These are phyloP conservation scores for Backusella circina DNA, from an alignment of 192 early-diverging fungal species.

Conservation along the genomic window DNA sequence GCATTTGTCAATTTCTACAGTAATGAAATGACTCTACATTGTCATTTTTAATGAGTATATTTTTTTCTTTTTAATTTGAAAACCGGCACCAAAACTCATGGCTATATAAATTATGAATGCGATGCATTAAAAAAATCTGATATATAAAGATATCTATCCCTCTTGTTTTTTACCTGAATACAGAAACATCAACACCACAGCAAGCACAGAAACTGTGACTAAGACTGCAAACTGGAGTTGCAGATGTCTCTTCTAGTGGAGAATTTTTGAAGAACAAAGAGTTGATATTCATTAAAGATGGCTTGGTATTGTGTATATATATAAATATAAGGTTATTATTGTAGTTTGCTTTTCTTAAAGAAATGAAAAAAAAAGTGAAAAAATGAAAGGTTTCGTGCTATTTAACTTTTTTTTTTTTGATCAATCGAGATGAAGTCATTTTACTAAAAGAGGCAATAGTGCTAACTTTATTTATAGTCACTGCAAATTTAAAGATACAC, in stretches of 20 bases:
- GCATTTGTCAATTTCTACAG: too few species aligned
- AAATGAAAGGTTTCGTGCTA: not conserved
- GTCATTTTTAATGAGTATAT: not conserved
- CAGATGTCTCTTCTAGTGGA: not conserved
- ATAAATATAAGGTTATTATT: not conserved
- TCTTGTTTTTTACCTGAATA: conserved; percentile 3
- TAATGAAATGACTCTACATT: not conserved
- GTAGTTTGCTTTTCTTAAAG: not conserved
- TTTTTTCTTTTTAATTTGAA: not conserved
- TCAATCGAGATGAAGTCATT: not conserved
- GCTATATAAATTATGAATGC: not conserved
- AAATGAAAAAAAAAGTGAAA: not conserved
- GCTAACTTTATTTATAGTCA: too few species aligned
- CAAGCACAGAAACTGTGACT: conserved; percentile 7
- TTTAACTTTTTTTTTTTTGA: not conserved
- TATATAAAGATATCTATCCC: not conserved
- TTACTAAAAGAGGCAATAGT: not conserved
- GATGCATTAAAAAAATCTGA: not conserved
- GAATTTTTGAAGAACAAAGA: not conserved
- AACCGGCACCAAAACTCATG: conserved; percentile 19
- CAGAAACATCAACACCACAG: conserved; percentile 11
- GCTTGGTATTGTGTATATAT: not conserved
- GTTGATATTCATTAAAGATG: not conserved
- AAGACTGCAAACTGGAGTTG: not conserved
- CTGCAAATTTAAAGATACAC: too few species aligned